phyloP scores from a whole-genome alignment of 2,329 filamentous ascomycete species.

The Harringtonia lauricola region DNA sequence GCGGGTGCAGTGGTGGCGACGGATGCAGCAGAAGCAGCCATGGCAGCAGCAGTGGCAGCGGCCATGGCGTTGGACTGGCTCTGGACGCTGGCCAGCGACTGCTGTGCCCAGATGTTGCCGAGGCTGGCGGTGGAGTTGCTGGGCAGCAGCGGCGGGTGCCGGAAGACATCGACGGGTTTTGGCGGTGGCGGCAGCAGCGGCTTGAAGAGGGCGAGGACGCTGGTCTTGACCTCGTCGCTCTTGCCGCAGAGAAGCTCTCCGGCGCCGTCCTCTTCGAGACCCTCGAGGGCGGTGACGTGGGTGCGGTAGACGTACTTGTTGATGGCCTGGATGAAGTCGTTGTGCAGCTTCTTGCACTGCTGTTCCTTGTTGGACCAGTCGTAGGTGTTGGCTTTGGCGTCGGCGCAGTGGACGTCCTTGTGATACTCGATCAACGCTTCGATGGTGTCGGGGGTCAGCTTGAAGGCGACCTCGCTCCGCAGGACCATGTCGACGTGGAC shows the following conservation, averaged over 20 bases:
- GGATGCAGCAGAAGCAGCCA: constrained; percentile 7
- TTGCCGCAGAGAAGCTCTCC: constrained; percentile 87
- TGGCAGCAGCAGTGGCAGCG: constrained; percentile 9
- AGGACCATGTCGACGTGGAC: constrained; percentile 99
- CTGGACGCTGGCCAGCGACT: constrained; percentile 30
- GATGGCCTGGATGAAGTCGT: constrained; percentile 90
- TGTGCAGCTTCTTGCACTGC: constrained; percentile 93
- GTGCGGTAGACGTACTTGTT: constrained; percentile 97
- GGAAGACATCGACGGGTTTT: constrained; percentile 78
- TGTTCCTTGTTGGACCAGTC: constrained; percentile 95
- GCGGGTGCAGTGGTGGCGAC: constrained; percentile 35
- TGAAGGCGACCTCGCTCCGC: constrained; percentile 95
- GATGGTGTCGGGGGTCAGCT: constrained; percentile 91
- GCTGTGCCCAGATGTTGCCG: constrained; percentile 72
- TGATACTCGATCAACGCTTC: constrained; percentile 90
- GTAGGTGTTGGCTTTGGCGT: constrained; percentile 80
- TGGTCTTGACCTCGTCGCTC: constrained; percentile 86
- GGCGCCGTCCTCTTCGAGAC: constrained; percentile 89
- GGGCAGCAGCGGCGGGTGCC: constrained; percentile 73
- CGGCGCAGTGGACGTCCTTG: constrained; percentile 86
- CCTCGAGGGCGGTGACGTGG: constrained; percentile 79
- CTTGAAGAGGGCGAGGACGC: constrained; percentile 76
- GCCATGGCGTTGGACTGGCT: constrained; percentile 21
- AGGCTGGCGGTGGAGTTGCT: constrained; percentile 59
- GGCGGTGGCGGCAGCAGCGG: constrained; percentile 79